phyloP scores from a whole-genome alignment of 2,329 filamentous ascomycete species.

The Fusarium pininemorale region DNA sequence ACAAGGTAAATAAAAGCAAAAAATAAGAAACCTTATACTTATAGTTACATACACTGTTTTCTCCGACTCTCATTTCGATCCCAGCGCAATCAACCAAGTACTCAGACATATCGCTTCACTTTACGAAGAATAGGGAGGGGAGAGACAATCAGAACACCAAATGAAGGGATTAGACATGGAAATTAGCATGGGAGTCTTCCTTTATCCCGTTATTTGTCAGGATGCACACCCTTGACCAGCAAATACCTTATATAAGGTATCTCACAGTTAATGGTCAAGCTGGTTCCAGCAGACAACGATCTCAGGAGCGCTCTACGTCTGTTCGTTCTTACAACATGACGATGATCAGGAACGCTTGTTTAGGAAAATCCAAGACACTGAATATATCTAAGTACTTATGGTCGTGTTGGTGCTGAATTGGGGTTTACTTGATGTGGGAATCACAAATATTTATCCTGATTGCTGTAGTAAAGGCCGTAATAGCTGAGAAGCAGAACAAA shows the following conservation, averaged over 20 bases:
- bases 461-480: not conserved
- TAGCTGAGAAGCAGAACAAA: not conserved
- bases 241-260: not conserved
- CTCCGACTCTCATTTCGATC: no score
- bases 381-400: not conserved
- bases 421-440: not conserved
- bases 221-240: not conserved
- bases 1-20: not conserved
- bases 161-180: not conserved
- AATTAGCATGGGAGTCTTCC: not conserved
- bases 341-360: not conserved
- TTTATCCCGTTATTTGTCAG: not conserved
- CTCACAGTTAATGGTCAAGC: not conserved
- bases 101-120: not conserved
- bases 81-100: not conserved
- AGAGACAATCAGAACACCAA: not conserved
- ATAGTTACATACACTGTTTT: not conserved
- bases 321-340: not conserved
- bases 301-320: not conserved
- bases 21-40: not conserved
- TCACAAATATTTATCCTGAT: not conserved
- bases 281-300: not conserved
- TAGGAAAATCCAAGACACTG: not conserved
- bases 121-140: not conserved
- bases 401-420: not conserved